These are phyloP conservation scores for Pseudoneurospora amorphoporcata DNA, from an alignment of 495 filamentous ascomycete genomes.

Conservation along the genomic window DNA sequence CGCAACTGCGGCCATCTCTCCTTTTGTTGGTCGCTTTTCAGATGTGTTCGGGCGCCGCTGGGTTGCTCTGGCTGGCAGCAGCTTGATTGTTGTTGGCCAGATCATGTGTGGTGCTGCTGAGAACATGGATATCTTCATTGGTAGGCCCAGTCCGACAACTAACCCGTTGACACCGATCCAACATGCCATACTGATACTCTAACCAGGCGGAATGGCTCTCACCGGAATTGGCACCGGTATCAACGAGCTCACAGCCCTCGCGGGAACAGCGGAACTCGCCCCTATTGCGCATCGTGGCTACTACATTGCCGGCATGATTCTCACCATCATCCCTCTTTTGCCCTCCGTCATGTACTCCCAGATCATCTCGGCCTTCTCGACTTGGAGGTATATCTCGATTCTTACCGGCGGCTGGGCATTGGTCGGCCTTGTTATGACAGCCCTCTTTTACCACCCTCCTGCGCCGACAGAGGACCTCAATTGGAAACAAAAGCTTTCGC, in stretches of 20 bases:
- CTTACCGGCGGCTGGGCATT: constrained; percentile 52
- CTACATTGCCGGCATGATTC: constrained; percentile 56
- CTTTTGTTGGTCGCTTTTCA: constrained; percentile 62
- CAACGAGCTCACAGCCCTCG: constrained; percentile 21
- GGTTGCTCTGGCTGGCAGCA: constrained; percentile 51
- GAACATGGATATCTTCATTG: constrained; percentile 59
- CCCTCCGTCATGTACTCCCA: constrained; percentile 63
- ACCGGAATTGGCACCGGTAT: constrained; percentile 5
- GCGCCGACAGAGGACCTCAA: constrained; percentile 45
- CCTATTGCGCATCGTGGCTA: constrained; percentile 56
- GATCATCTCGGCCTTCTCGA: constrained; percentile 47
- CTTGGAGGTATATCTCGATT: constrained; percentile 56
- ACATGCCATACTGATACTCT: background rate
- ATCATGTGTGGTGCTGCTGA: constrained; percentile 53
- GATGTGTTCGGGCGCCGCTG: constrained; percentile 59
- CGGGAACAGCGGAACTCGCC: constrained; percentile 56
- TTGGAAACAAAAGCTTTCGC: constrained; percentile 34
- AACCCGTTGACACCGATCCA: too few species aligned
- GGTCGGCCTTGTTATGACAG: constrained; percentile 49
- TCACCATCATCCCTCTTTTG: constrained; percentile 59
- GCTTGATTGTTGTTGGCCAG: constrained; percentile 54
- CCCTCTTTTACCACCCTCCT: constrained; percentile 58
- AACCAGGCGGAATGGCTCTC: constrained; percentile 16
- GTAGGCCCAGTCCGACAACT: constrained; percentile 25
- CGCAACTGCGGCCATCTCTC: constrained; percentile 55